Base-by-base conservation (phyloP, 768 basidiomycete species). In the Mycena albidolilacea region DNA sequence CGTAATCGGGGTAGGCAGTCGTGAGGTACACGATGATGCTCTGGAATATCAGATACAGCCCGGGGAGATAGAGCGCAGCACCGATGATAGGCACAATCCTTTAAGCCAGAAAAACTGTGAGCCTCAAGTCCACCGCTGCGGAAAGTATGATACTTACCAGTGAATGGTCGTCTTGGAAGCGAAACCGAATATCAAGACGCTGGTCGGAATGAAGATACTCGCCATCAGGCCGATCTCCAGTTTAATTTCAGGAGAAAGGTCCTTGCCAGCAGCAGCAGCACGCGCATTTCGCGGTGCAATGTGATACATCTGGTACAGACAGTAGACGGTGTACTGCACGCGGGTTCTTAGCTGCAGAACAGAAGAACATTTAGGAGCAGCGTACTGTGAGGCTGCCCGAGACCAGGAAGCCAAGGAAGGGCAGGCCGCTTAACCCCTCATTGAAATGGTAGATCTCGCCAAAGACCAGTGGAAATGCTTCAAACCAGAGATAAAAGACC, bases 101-200 rank as follows among this genome's bases (percentile, higher is more conserved):
- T n/a, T n/a, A n/a, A n/a, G n/a, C n/a, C n/a, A n/a, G n/a, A n/a
- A n/a, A n/a, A n/a, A n/a, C n/a, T n/a, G n/a, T n/a, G n/a, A n/a
- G n/a, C n/a, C n/a, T n/a, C n/a, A n/a, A n/a, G n/a, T n/a, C n/a
- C n/a, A n/a, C n/a, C n/a, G n/a, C n/a, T n/a, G n/a, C n/a, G n/a
- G n/a, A n/a, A n/a, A n/a, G n/a, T n/a, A n/a, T n/a, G n/a, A n/a
- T n/a, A n/a, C n/a, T n/a, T n/a, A n/a, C n/a, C n/a, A n/a, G n/a
- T 79, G 80, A 3, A 84, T 66, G 69, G 69, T 76, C 38, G 75
- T 69, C 14, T 75, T 77, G 35, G 79, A 77, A 10, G 81, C 78
- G 76, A 80, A 81, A 37, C 83, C 81, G 74, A 84, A 84, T 72
- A 80, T 78, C 70, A 84, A 78, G 64, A 84, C 75, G 44, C 76